phyloP scores from a whole-genome alignment of 179 eudicot species.

The Monotropa hypopitys region DNA sequence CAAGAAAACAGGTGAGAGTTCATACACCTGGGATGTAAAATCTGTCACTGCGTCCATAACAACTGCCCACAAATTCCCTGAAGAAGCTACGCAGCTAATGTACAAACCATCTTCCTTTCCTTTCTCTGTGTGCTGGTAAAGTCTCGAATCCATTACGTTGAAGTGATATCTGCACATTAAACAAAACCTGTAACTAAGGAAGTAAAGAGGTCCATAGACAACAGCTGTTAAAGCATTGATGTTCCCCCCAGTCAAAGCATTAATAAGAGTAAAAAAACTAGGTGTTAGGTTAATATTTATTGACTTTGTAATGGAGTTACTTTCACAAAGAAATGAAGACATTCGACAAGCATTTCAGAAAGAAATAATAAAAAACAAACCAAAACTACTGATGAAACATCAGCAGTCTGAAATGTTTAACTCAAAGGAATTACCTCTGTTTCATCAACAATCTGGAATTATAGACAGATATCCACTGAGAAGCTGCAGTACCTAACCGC shows the following conservation, averaged over 20 bases:
- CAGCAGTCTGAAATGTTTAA: not conserved
- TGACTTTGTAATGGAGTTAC: not conserved
- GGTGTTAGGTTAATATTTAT: not conserved
- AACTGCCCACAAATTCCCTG: conserved; percentile 38
- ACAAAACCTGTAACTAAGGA: not conserved
- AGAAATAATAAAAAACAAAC: not conserved
- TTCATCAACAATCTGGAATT: conserved; percentile 35
- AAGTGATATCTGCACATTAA: conserved; percentile 29
- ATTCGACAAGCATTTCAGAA: not conserved
- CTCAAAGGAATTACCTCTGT: conserved; percentile 28
- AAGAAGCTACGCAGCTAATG: conserved; percentile 36
- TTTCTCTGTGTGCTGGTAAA: conserved; percentile 37
- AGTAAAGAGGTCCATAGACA: not conserved
- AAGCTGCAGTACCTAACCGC: conserved; percentile 35
- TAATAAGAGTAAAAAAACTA: not conserved
- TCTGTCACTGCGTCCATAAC: conserved; percentile 53
- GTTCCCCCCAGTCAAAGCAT: not conserved
- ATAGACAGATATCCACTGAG: conserved; percentile 43
- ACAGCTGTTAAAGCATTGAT: not conserved
- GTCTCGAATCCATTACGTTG: conserved; percentile 35
- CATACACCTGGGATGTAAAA: conserved; percentile 43
- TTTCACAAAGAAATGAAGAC: not conserved
- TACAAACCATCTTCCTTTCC: conserved; percentile 38
- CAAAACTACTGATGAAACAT: not conserved
- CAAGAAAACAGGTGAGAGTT: conserved; percentile 36